Evolutionary conservation across 306 rosid genomes (phyloP).

Genomic region (Prinsepia uniflora): DNA sequence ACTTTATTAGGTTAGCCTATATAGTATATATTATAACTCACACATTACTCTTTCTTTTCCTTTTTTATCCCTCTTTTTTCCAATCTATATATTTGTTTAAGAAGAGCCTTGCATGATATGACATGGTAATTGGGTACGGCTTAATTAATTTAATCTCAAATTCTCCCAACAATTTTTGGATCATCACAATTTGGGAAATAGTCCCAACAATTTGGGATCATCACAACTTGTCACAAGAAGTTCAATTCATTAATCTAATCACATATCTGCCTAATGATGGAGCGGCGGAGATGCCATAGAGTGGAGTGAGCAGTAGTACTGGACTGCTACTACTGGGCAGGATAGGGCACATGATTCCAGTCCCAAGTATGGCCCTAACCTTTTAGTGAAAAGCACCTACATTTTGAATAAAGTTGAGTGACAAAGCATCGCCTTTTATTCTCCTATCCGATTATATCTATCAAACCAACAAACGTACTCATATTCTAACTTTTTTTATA

Average conservation of each 20-base stretch:
- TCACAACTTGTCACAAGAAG: background rate
- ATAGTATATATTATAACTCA: slow-evolving; percentile 19
- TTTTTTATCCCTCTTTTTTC: background rate
- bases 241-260: too few species aligned
- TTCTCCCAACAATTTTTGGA: background rate
- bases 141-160: too few species aligned
- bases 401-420: slow-evolving; percentile 53
- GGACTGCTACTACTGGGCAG: background rate
- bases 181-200: background rate
- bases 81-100: background rate
- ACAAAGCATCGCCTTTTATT: slow-evolving; percentile 57
- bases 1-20: slow-evolving; percentile 28
- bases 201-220: background rate
- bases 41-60: slow-evolving; percentile 20
- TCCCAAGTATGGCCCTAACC: slow-evolving; percentile 34
- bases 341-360: slow-evolving; percentile 62
- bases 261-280: too few species aligned
- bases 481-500: too few species aligned
- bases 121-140: too few species aligned
- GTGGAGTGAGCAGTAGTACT: too few species aligned
- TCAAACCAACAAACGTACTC: background rate
- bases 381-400: slow-evolving; percentile 51
- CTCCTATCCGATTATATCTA: background rate
- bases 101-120: background rate
- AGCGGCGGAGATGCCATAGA: too few species aligned